Base-by-base conservation (phyloP, 1,284 basidiomycete genomes). In the Cyathus olla region DNA sequence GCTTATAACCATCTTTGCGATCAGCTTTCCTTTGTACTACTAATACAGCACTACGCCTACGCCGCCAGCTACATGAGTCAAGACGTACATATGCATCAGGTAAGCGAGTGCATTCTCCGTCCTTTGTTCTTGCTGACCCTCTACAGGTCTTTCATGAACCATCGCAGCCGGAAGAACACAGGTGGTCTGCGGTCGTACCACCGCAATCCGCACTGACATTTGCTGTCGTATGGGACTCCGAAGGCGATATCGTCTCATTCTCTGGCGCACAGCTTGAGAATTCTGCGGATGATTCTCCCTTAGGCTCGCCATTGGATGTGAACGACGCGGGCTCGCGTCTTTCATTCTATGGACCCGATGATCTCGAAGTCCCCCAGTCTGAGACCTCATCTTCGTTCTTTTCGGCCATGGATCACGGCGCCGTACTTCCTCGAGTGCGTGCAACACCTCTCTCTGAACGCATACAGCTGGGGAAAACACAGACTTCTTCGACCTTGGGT, bases 151-250 rank as follows among this genome's bases (percentile, higher is more conserved):
- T 35, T 35, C 8, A 35, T 8, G 31, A 35, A 13, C 31, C 31
- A 6, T 6, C 31, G 31, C 31, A 35, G 13, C 31, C 31, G 9
- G 49, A 51, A 22, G 52, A 42, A 35, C 49, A 53, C 17, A 39
- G 50, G 15, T 89, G 87, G 87, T 88, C 87, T 13, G 83, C 87
- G 44, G 72, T 87, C 55, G 76, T 87, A 11, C 86, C 87, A 22
- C 85, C 87, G 4, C 82, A 85, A 59, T 78, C 83, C 27, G 86
- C 83, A 3, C 77, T 89, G 63, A 86, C 84, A 10, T 89, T 89
- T 65, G 87, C 86, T 5, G 86, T 87, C 8, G 73, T 89, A 42
- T 88, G 85, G 84, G 87, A 89, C 62, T 81, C 83, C 3, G 80
- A 83, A 2, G 84, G 87, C 13, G 87, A 85, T 27, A 81, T 88